Evolutionary conservation across 192 early-diverging fungal species (phyloP), one percentile per base, ranked within the genome.

Genomic region (Obelidium mucronatum): DNA sequence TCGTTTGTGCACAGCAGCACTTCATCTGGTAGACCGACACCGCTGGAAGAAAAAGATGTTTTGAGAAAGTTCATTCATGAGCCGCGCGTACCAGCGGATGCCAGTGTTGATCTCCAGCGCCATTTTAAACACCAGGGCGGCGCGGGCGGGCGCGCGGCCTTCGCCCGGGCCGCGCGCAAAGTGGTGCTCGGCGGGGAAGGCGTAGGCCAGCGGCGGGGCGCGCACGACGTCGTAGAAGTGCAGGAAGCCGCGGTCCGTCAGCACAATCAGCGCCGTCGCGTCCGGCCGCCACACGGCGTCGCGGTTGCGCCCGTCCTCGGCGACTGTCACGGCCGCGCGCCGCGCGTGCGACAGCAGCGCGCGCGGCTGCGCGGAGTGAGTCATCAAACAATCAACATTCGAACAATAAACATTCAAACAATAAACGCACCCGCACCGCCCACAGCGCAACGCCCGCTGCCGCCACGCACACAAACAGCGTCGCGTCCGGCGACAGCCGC

Each of bases 81-180:
- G 8, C 26, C 15, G 11, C 8, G 26, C 4, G 1, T 35, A 93
- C 90, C 91, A 90, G 72, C 84, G 76, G 15, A 91, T 84, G 4
- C 91, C 92, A 22, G 91, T 87, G 78, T 93, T 92, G 58, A 95
- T 88, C 71, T 91, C 90, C 73, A 95, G 85, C 3, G 93, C 90
- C 81, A 95, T 86, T 55, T 85, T 77, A 75, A 95, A 95, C 62
- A 56, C 58, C 2, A 86, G 33, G 19, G 68, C 60, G n/a, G 36
- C 68, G 40, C 54, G 84, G 37, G 77, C 83, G 28, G 84, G 74
- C 0, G 90, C 93, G 33, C 82, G 79, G 2, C 83, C 87, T 78
- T 94, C 93, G 15, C 93, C 93, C 26, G 92, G 88, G 48, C 92
- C 91, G 0, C 82, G 81, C 15, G 84, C 76, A 78, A 86, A 90